Evolutionary conservation across 2,329 filamentous ascomycete genomes (phyloP), one percentile per base, ranked within the genome.

Genomic region (Curvularia verruculosa): DNA sequence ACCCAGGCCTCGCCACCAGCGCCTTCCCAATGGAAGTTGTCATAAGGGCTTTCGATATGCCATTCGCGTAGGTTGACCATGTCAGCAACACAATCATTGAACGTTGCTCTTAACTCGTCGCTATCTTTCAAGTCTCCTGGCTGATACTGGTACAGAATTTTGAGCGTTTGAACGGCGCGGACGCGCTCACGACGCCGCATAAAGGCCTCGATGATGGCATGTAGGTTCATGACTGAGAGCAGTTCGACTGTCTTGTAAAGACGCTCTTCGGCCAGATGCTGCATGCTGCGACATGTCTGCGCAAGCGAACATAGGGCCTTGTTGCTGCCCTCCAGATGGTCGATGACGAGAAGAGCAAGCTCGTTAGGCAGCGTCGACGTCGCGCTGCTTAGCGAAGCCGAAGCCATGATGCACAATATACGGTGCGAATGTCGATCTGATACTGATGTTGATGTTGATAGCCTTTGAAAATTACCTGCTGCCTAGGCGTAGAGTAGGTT

Each of bases 1-100:
- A 75, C 70, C 74, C 74, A 76, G 44, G 67, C 65, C 12, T 66
- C 46, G 10, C 66, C 68, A 26, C 67, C 70, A 13, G 54, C 56
- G 2, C 57, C 46, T n/a, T 65, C 60, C 70, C 70, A 73, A 29
- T 73, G 60, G 49, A 68, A 71, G 49, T 75, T 75, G 50, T 75
- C 71, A 47, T 68, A 76, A 1, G 73, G 73, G 49, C 70, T 74
- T 54, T 76, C 74, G 3, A 76, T 62, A 47, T 73, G 63, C 71
- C 69, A 75, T 7, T 71, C 59, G 26, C 65, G 59, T 49, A 76
- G 54, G 23, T 63, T 66, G 47, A 67, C 65, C 71, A 76, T 75
- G n/a, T 66, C 49, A 13, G 58, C 49, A 8, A 76, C 60, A 40
- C 56, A 68, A 18, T 56, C 58, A 54, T 76, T 74, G 62, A 77